Percentiles rank a stretch among this genome's conserved stretches.
These are phyloP conservation scores for Candida parachauliodes DNA, from an alignment of 805 yeast species.

Conservation along the genomic window DNA sequence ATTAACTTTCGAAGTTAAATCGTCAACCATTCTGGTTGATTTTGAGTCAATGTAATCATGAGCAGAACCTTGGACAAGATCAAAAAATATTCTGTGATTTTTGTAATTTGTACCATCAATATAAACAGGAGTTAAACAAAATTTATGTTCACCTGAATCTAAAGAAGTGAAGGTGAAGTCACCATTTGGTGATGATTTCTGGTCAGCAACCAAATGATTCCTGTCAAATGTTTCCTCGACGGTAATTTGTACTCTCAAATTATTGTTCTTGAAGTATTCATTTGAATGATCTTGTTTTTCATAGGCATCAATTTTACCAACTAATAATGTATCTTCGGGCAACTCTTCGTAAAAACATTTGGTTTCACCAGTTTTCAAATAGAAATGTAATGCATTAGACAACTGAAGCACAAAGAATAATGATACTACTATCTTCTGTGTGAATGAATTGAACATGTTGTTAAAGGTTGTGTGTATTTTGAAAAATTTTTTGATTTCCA, in stretches of 20 bases:
- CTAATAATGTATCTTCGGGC: conserved; percentile 72
- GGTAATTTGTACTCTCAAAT: conserved; percentile 60
- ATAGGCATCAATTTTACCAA: conserved; percentile 68
- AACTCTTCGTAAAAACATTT: conserved; percentile 84
- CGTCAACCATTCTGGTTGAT: conserved; percentile 49
- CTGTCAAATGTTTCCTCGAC: conserved; percentile 77
- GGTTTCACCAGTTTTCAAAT: conserved; percentile 68
- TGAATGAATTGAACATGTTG: conserved; percentile 8
- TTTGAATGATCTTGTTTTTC: conserved; percentile 49
- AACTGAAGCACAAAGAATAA: conserved; percentile 14
- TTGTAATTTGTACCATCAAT: conserved; percentile 67
- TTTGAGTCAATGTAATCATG: conserved; percentile 59
- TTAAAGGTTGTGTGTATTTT: background rate
- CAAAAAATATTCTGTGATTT: conserved; percentile 68
- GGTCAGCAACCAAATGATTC: conserved; percentile 72
- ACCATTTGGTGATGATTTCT: conserved; percentile 56
- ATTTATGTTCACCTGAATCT: conserved; percentile 80
- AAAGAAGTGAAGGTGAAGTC: conserved; percentile 78
- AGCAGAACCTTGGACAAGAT: conserved; percentile 65
- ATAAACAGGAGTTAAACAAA: conserved; percentile 63
- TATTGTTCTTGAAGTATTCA: conserved; percentile 50
- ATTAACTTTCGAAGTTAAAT: conserved; percentile 35
- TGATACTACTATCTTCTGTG: conserved; percentile 4
- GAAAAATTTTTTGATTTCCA: conserved; percentile 7
- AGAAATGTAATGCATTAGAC: conserved; percentile 64